phyloP scores from a whole-genome alignment of 2,329 filamentous ascomycete species.

The Ophiosphaerella narmari region DNA sequence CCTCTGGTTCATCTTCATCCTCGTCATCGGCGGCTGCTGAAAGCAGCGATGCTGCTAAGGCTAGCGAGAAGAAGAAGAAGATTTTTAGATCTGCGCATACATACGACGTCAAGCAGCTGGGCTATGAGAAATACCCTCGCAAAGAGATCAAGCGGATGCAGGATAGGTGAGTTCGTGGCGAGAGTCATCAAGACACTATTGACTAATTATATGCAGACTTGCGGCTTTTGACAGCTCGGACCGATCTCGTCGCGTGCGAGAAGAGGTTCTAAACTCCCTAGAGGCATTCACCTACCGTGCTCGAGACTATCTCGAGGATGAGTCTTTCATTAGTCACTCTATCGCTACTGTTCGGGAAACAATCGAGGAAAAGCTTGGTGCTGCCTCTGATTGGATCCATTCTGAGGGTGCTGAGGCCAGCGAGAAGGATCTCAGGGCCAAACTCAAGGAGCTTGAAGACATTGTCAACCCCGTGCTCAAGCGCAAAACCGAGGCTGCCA shows the following conservation, averaged over 20 bases:
- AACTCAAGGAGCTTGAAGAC: slow-evolving; percentile 75
- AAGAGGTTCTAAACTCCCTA: slow-evolving; percentile 90
- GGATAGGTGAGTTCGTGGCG: slow-evolving; percentile 51
- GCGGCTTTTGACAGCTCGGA: slow-evolving; percentile 87
- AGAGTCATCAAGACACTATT: background rate
- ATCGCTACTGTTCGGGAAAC: slow-evolving; percentile 68
- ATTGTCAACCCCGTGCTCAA: slow-evolving; percentile 78
- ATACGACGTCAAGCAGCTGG: slow-evolving; percentile 51
- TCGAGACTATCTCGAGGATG: slow-evolving; percentile 79
- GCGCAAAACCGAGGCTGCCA: slow-evolving; percentile 71
- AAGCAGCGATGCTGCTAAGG: slow-evolving; percentile 56
- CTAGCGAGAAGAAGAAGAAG: slow-evolving; percentile 54
- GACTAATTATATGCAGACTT: slow-evolving; percentile 58
- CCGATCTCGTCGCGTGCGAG: slow-evolving; percentile 72
- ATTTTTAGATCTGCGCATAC: slow-evolving; percentile 58
- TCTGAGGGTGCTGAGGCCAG: slow-evolving; percentile 78
- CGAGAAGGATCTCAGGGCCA: slow-evolving; percentile 74
- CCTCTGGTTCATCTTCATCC: slow-evolving; percentile 51
- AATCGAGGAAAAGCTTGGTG: slow-evolving; percentile 70
- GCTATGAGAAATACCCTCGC: slow-evolving; percentile 61
- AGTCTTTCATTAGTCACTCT: slow-evolving; percentile 72
- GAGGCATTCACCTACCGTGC: slow-evolving; percentile 91
- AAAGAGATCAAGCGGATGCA: slow-evolving; percentile 65
- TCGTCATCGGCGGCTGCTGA: slow-evolving; percentile 52
- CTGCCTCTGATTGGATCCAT: slow-evolving; percentile 88